Percentiles rank a stretch among this genome's conserved stretches.
Conservation (phyloP, 2,329 filamentous ascomycete species). For the Monosporascus ibericus region DNA sequence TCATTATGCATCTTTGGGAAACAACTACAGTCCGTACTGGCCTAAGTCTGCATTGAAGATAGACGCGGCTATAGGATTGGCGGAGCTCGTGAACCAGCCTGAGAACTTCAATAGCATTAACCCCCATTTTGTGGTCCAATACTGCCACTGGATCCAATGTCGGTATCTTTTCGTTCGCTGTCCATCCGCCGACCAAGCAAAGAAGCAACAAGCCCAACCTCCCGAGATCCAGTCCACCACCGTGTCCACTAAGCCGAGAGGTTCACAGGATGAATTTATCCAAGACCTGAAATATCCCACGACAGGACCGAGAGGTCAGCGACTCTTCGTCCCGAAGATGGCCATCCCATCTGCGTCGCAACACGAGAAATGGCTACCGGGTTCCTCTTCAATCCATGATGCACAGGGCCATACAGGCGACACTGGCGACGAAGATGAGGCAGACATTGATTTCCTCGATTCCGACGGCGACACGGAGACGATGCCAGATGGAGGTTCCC, state of each 20-base stretch:
- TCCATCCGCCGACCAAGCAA: background rate
- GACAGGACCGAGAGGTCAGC: conserved; percentile 4
- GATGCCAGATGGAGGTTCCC: background rate
- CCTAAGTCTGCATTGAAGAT: conserved; percentile 59
- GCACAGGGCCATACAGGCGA: conserved; percentile 20
- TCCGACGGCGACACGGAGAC: conserved; percentile 23
- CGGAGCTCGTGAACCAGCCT: conserved; percentile 77
- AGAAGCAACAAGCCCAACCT: no score
- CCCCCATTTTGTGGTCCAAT: conserved; percentile 66
- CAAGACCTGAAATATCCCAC: conserved; percentile 14
- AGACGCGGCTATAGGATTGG: conserved; percentile 60
- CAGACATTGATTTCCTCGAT: conserved; percentile 32
- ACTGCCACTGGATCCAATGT: conserved; percentile 84
- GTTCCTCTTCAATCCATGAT: conserved; percentile 2
- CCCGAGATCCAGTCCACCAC: no score
- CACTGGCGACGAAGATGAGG: conserved; percentile 40
- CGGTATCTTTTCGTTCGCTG: conserved; percentile 65
- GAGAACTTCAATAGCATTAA: conserved; percentile 45
- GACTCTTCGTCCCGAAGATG: conserved; percentile 25
- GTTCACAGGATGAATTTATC: conserved; percentile 9
- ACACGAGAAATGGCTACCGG: background rate
- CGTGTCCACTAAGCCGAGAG: background rate
- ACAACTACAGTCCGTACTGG: conserved; percentile 42
- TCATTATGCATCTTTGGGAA: background rate
- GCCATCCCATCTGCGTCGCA: conserved; percentile 23